Conservation (phyloP, 495 filamentous ascomycete species). For the Parathielavia appendiculata region DNA sequence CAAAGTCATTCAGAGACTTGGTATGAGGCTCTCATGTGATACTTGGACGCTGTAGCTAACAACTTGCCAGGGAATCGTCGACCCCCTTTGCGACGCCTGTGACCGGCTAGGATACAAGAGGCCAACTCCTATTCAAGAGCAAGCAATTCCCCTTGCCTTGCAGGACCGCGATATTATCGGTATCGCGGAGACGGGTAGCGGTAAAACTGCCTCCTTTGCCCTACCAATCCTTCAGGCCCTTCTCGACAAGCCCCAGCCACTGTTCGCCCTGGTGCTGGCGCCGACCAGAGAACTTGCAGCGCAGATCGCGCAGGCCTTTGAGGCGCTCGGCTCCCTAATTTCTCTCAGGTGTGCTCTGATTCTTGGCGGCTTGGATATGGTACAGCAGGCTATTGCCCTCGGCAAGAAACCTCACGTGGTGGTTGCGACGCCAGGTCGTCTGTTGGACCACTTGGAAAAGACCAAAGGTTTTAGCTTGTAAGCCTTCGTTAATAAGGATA, state of each 20-base stretch:
- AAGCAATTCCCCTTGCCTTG: slow-evolving; percentile 77
- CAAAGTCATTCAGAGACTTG: slow-evolving; percentile 75
- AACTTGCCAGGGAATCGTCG: slow-evolving; percentile 62
- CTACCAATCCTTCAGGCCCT: slow-evolving; percentile 83
- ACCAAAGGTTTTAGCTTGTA: slow-evolving; percentile 89
- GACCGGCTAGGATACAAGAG: slow-evolving; percentile 70
- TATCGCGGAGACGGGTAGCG: slow-evolving; percentile 87
- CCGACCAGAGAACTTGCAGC: slow-evolving; percentile 90
- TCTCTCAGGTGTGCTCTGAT: slow-evolving; percentile 71
- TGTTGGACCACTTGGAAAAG: slow-evolving; percentile 92
- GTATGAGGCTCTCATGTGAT: slow-evolving; percentile 11
- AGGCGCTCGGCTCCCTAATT: slow-evolving; percentile 78
- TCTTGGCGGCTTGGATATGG: slow-evolving; percentile 93
- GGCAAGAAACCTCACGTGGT: slow-evolving; percentile 89
- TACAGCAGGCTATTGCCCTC: slow-evolving; percentile 78
- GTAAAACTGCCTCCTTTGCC: slow-evolving; percentile 88
- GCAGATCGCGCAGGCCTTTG: slow-evolving; percentile 80
- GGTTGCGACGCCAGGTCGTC: slow-evolving; percentile 81
- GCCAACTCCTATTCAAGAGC: slow-evolving; percentile 72
- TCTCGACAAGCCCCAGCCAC: slow-evolving; percentile 72
- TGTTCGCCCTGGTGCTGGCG: slow-evolving; percentile 77
- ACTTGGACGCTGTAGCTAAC: slow-evolving; percentile 16
- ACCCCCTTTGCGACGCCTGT: slow-evolving; percentile 83
- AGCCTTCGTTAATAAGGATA: not conserved
- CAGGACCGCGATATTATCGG: slow-evolving; percentile 83